phyloP scores from a whole-genome alignment of 2,329 filamentous ascomycete species.

The Fusarium floridanum region DNA sequence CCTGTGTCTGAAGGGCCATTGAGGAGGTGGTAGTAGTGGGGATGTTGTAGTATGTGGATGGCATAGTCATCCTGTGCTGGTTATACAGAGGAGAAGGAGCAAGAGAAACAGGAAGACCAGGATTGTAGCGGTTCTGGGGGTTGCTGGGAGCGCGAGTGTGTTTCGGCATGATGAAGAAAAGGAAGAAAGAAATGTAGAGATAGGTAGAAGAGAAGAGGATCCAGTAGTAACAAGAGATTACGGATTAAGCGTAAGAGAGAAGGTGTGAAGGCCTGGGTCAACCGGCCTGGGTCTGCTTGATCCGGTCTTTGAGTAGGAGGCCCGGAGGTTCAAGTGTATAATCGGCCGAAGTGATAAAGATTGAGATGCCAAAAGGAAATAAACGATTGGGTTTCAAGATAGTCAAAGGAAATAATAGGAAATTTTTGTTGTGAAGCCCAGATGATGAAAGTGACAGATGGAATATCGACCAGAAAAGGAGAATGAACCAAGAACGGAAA shows the following conservation, averaged over 20 bases:
- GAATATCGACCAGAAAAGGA: conserved; percentile 29
- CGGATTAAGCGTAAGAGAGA: conserved; percentile 45
- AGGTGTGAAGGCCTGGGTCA: conserved; percentile 39
- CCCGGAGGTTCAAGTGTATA: conserved; percentile 31
- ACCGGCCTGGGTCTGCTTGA: conserved; percentile 44
- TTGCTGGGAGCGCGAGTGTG: conserved; percentile 57
- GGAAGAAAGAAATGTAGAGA: conserved; percentile 26
- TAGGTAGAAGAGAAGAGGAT: conserved; percentile 21
- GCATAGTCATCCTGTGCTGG: conserved; percentile 57
- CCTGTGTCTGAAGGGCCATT: conserved; percentile 50
- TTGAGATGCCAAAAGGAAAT: conserved; percentile 19
- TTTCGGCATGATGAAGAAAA: conserved; percentile 57
- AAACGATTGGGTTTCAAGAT: conserved; percentile 30
- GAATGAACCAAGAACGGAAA: conserved; percentile 41
- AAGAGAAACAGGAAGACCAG: conserved; percentile 54
- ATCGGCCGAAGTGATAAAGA: conserved; percentile 33
- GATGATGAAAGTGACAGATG: conserved; percentile 40
- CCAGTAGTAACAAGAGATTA: conserved; percentile 39
- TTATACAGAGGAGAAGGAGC: conserved; percentile 58
- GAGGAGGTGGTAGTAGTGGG: conserved; percentile 51
- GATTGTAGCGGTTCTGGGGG: conserved; percentile 48
- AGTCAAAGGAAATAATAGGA: conserved; percentile 13
- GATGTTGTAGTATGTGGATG: conserved; percentile 57
- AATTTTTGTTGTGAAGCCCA: conserved; percentile 14
- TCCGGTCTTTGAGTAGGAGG: conserved; percentile 29